Percentiles rank a stretch among this genome's conserved stretches.
Evolutionary conservation across 257 asterid genomes (phyloP).

Genomic region (Paulownia fortunei): DNA sequence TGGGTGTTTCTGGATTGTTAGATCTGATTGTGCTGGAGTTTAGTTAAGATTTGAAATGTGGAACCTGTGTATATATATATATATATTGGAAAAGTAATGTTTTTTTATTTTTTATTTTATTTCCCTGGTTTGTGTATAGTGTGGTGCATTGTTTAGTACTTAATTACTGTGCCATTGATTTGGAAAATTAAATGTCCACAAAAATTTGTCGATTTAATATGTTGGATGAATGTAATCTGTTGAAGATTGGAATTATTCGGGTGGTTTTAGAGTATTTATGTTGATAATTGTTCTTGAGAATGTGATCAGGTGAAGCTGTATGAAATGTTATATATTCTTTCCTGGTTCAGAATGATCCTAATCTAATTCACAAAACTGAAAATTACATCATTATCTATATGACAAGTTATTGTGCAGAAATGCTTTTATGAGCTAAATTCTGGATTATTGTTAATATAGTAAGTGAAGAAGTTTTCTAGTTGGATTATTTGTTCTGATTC

Average conservation of each 20-base stretch:
- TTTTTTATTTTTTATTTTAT: not conserved
- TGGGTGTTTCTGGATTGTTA: conserved; percentile 31
- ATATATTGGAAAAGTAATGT: no score
- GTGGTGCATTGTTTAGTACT: not conserved
- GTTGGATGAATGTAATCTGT: not conserved
- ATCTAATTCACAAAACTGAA: not conserved
- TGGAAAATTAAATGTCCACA: conserved; percentile 3
- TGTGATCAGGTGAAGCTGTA: not conserved
- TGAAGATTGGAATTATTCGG: conserved; percentile 14
- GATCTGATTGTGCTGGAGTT: conserved; percentile 42
- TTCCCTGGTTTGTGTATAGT: not conserved
- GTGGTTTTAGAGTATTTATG: not conserved
- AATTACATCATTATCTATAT: not conserved
- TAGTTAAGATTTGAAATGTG: conserved; percentile 17
- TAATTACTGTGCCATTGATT: conserved; percentile 34
- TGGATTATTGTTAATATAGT: not conserved
- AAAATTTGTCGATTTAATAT: conserved; percentile 28
- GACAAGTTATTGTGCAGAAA: not conserved
- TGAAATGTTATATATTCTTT: not conserved
- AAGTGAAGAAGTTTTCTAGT: not conserved
- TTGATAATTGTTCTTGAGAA: not conserved
- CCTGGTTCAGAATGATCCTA: conserved; percentile 8
- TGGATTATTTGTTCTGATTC: conserved; percentile 22
- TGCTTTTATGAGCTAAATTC: not conserved
- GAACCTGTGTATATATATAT: no score